Base-by-base conservation (phyloP, 192 early-diverging fungal genomes). In the Ramicandelaber brevisporus region DNA sequence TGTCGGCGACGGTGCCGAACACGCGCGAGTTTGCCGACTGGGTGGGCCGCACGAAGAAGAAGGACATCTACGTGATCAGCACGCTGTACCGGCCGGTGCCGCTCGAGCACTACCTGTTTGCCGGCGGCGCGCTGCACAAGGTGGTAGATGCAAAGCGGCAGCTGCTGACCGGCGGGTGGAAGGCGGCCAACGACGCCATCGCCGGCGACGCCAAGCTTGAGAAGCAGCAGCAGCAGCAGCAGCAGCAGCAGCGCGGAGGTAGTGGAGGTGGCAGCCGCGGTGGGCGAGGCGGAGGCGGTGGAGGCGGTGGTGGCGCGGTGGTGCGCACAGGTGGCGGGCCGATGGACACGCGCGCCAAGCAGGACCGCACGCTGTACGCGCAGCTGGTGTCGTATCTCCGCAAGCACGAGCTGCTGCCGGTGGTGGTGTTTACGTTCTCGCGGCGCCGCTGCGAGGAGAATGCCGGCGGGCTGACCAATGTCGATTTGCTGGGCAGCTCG, bases 11-110 rank as follows among this genome's bases (percentile, higher is more conserved):
- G 7, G 85, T 98, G 3, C 88, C 92, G 19, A 98, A 98, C 49
- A 88, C 88, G 2, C 69, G 67, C 42, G 92, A 98, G 52, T 98
- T 98, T 67, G 92, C 92, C 13, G 92, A 88, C 34, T 98, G 92
- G 92, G 83, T 98, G 31, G 92, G 88, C 8, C 77, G 92, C 17
- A 98, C 92, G 5, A 95, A 95, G 42, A 78, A 86, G 53, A 75
- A 83, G 48, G 71, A 93, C 42, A 93, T 98, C 17, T 92, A 92
- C 47, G 92, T 98, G 1, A 92, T 98, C 40, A 86, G 70, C 32
- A 98, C 92, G 7, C 42, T 59, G 5, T 73, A 86, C 39, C 69
- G 92, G 5, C 88, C 88, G 6, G 81, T 98, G 0, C 92, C 92
- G 7, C 55, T 98, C 8, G 92, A 95, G 45, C 92, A 98, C 44